Percentiles rank a stretch among this genome's conserved stretches.
Conservation (phyloP, 192 early-diverging fungal genomes). For the Lunasporangiospora selenospora region DNA sequence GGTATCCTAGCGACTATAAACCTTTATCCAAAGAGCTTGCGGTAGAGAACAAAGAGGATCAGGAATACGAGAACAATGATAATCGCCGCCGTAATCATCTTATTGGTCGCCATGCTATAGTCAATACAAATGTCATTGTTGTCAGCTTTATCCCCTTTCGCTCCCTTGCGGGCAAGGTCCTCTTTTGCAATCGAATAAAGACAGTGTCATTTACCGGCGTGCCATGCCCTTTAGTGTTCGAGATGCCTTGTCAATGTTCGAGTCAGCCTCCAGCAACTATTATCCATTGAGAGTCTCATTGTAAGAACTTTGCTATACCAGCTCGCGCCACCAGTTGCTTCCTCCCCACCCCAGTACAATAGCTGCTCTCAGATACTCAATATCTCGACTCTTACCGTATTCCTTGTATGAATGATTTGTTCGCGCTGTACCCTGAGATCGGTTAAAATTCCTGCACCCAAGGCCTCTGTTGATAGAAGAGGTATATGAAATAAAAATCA, state of each 20-base stretch:
- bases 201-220: slow-evolving; percentile 63
- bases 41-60: slow-evolving; percentile 84
- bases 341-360: too few relatives aligned
- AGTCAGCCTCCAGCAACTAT: slow-evolving; percentile 80
- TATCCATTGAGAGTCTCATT: too few relatives aligned
- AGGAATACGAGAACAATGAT: slow-evolving; percentile 81
- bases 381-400: slow-evolving; percentile 65
- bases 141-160: too few relatives aligned
- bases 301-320: too few relatives aligned
- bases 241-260: slow-evolving; percentile 70
- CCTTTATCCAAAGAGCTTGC: slow-evolving; percentile 65
- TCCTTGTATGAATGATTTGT: slow-evolving; percentile 85
- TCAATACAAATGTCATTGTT: too few relatives aligned
- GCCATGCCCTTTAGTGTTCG: slow-evolving; percentile 77
- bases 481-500: neutral
- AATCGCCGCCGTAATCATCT: slow-evolving; percentile 86
- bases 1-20: slow-evolving; percentile 3
- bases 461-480: slow-evolving; percentile 58
- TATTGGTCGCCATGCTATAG: slow-evolving; percentile 84
- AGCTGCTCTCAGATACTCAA: too few relatives aligned
- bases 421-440: slow-evolving; percentile 88
- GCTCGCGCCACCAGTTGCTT: too few relatives aligned
- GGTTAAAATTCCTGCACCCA: slow-evolving; percentile 85
- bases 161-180: too few relatives aligned
- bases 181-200: too few relatives aligned